A percentile compares a stretch with the other conserved stretches of the same genome.
Evolutionary conservation across 1,284 basidiomycete species (phyloP).

Genomic region (Puccinia hordei): DNA sequence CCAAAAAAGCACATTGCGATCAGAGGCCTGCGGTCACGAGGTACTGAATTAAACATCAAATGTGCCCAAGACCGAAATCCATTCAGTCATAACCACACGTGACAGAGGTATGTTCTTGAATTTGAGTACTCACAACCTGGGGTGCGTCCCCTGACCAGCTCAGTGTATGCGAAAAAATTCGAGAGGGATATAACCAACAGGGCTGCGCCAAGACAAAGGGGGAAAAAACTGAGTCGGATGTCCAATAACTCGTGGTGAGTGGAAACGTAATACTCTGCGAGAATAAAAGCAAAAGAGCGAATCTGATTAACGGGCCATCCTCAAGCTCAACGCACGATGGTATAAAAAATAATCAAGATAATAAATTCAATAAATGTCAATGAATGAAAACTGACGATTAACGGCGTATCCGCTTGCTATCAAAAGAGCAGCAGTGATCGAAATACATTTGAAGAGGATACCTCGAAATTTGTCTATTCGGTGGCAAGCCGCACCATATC

Average conservation of each 20-base stretch:
- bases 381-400: constrained; percentile 34
- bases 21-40: constrained; percentile 3
- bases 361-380: neutral
- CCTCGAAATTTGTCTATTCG: neutral
- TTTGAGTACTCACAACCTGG: constrained; percentile 11
- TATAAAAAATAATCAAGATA: neutral
- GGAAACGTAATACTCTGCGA: constrained; percentile 37
- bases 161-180: constrained; percentile 41
- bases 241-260: constrained; percentile 23
- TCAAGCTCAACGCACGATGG: neutral
- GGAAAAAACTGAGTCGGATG: constrained; percentile 42
- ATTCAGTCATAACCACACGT: neutral
- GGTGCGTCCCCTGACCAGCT: constrained; percentile 21
- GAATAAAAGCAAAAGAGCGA: neutral
- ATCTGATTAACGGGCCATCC: neutral
- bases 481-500: constrained; percentile 29
- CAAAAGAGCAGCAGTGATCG: constrained; percentile 22
- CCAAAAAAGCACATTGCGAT: constrained; percentile 27
- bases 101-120: neutral
- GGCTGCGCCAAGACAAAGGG: constrained; percentile 30
- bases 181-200: constrained; percentile 32
- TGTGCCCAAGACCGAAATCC: neutral
- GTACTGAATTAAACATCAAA: constrained; percentile 10
- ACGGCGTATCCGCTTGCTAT: constrained; percentile 39
- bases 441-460: constrained; percentile 39